Conservation (phyloP, 108 stramenopile species). For the Skeletonema menzelii region DNA sequence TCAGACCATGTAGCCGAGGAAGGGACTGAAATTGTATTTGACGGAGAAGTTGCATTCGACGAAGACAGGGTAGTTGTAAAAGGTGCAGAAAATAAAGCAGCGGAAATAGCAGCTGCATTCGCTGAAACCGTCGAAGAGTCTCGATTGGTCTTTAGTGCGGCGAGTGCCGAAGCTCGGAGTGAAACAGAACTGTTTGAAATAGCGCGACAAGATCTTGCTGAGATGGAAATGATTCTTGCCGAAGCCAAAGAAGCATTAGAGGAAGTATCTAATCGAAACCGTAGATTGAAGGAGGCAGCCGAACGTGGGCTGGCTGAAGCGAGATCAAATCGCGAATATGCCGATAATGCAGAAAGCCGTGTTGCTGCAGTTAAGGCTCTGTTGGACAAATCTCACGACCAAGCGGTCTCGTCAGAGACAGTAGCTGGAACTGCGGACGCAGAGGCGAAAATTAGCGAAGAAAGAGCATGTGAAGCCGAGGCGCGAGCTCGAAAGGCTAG, state of each 20-base stretch:
- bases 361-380: slow-evolving; percentile 58
- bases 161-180: slow-evolving; percentile 55
- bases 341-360: slow-evolving; percentile 51
- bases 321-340: slow-evolving; percentile 67
- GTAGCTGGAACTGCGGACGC: slow-evolving; percentile 78
- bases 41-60: slow-evolving; percentile 25
- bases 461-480: slow-evolving; percentile 72
- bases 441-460: slow-evolving; percentile 83
- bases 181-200: slow-evolving; percentile 55
- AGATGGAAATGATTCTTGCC: slow-evolving; percentile 50
- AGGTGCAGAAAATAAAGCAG: slow-evolving; percentile 44
- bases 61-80: slow-evolving; percentile 49
- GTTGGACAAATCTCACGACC: slow-evolving; percentile 50
- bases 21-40: slow-evolving; percentile 44
- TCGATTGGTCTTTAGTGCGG: slow-evolving; percentile 40
- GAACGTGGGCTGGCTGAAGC: slow-evolving; percentile 64
- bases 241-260: slow-evolving; percentile 60
- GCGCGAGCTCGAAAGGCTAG: slow-evolving; percentile 63
- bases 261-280: slow-evolving; percentile 39
- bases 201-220: slow-evolving; percentile 48
- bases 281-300: slow-evolving; percentile 49
- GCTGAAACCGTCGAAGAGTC: slow-evolving; percentile 61
- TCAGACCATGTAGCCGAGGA: slow-evolving; percentile 18
- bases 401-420: slow-evolving; percentile 64
- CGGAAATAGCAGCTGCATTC: slow-evolving; percentile 69